Evolutionary conservation across 2,329 filamentous ascomycete species (phyloP), one percentile per base, ranked within the genome.

Genomic region (Septoria linicola): DNA sequence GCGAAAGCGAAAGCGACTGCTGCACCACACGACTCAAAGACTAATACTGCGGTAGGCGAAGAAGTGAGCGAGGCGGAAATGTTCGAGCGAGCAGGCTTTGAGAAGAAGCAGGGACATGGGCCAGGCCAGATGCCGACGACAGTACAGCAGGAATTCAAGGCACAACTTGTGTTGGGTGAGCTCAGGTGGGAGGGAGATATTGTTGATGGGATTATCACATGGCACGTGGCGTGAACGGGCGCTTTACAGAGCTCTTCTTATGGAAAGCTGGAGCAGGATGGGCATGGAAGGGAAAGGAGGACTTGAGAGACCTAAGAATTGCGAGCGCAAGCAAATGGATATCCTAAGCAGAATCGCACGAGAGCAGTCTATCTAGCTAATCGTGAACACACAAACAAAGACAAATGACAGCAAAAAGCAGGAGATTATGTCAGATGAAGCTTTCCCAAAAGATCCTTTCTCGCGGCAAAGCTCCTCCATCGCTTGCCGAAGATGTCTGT

Each of bases 401-500:
- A 17, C 25, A 31, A 13, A 31, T 5, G 23, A 27, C 23, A 27
- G 23, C 10, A 5, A 30, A 41, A 20, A 34, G 4, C 8, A 44
- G 14, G 6, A 32, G 13, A 41, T 47, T 27, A 53, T 20, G 44
- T 53, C 45, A 56, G 19, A 19, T 46, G 34, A 21, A 36, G 49
- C 17, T 57, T 59, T 17, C 54, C 43, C 40, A 93, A 70, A 19
- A 92, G 73, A 68, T 93, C 84, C 66, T 92, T 79, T n/a, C 83
- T 79, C 58, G 87, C 77, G 65, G 87, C 91, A 67, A 86, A 90
- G 16, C 81, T 82, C 43, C 89, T 79, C 56, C 88, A 85, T 50
- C 81, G 77, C 73, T 95, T 95, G 7, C 89, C 89, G 59, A 84
- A 87, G 11, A 93, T 70, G 68, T 93, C 87, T 90, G 58, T 1